Conservation (phyloP, 257 asterid genomes). For the Nicotiana otophora region DNA sequence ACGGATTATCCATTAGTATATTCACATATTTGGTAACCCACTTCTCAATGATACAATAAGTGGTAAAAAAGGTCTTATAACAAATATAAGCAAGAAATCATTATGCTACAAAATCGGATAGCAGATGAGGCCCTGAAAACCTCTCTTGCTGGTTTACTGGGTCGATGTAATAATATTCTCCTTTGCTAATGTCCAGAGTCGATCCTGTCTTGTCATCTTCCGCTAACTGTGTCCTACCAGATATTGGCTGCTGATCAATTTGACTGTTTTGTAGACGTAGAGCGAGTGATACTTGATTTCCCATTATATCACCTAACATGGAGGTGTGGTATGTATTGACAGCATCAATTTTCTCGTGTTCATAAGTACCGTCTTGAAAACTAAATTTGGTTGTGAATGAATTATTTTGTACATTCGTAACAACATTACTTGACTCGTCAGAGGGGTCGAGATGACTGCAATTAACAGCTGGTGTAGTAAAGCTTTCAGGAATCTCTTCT, state of each 20-base stretch:
- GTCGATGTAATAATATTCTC: constrained; percentile 43
- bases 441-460: constrained; percentile 21
- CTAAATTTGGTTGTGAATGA: constrained; percentile 16
- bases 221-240: constrained; percentile 18
- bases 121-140: constrained; percentile 36
- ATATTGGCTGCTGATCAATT: constrained; percentile 19
- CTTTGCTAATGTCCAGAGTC: constrained; percentile 29
- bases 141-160: constrained; percentile 51
- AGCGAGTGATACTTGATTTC: constrained; percentile 50
- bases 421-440: constrained; percentile 16
- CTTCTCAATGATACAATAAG: neutral
- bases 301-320: constrained; percentile 17
- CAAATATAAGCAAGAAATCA: neutral
- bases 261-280: constrained; percentile 40
- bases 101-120: constrained; percentile 56
- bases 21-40: constrained; percentile 24
- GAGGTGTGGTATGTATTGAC: constrained; percentile 17
- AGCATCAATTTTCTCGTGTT: constrained; percentile 24
- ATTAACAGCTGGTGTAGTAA: constrained; percentile 20
- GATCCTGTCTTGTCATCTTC: constrained; percentile 24
- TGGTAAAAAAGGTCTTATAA: neutral
- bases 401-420: constrained; percentile 21
- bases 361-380: constrained; percentile 25
- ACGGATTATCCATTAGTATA: constrained; percentile 16
- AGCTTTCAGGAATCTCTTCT: constrained; percentile 32